Evolutionary conservation across 768 basidiomycete species (phyloP).

Genomic region (Collybia sp.): DNA sequence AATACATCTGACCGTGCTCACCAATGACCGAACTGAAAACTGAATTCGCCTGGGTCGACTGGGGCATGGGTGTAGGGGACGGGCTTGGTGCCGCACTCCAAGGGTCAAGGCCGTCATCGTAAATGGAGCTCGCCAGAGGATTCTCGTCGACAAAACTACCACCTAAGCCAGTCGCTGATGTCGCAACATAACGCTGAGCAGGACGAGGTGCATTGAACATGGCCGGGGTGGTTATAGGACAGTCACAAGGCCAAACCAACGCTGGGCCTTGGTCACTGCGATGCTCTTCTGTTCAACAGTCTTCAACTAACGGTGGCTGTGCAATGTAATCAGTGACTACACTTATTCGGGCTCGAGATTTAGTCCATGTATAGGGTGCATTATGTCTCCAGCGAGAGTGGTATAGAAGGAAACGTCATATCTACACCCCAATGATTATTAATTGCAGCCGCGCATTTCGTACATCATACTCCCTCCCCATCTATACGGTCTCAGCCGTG

Average conservation of each 20-base stretch:
- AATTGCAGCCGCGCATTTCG: not conserved
- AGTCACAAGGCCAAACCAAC: no score
- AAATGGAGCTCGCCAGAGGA: slow-evolving; percentile 67
- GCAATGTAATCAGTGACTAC: not conserved
- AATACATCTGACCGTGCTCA: slow-evolving; percentile 19
- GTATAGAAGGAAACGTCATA: slow-evolving; percentile 7
- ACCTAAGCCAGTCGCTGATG: slow-evolving; percentile 55
- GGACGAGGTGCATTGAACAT: slow-evolving; percentile 89
- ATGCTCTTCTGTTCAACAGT: no score
- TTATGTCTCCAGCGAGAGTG: not conserved
- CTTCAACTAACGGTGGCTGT: not conserved
- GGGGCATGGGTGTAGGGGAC: slow-evolving; percentile 55
- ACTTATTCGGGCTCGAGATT: not conserved
- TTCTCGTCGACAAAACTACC: slow-evolving; percentile 75
- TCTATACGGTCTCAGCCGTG: slow-evolving; percentile 33
- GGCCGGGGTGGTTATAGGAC: slow-evolving; percentile 9
- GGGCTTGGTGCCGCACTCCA: slow-evolving; percentile 78
- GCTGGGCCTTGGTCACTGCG: no score
- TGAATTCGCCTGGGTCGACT: slow-evolving; percentile 31
- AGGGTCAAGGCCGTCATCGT: slow-evolving; percentile 78
- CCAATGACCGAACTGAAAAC: slow-evolving; percentile 71
- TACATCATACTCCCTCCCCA: not conserved
- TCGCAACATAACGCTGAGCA: slow-evolving; percentile 59
- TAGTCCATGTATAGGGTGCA: not conserved
- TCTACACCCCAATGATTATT: slow-evolving; percentile 6